Base-by-base conservation (phyloP, 176 grass and related monocot species). In the Carex parvula region DNA sequence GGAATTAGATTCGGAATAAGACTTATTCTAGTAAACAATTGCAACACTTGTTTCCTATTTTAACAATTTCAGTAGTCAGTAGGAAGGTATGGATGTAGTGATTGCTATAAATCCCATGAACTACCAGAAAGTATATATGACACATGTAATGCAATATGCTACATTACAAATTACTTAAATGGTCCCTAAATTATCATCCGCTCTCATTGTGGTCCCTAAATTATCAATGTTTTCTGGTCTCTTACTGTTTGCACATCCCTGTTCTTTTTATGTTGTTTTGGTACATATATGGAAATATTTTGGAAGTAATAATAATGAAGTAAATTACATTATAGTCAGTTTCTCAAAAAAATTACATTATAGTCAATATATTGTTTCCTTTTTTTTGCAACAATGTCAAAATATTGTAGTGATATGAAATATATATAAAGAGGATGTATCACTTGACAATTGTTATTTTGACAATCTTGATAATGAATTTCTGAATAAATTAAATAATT, bases 201-300 rank as follows among this genome's bases (percentile, higher is more conserved):
- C 12, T 76, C 13, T 76, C 72, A 76, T n/a, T 16, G 48, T 76
- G 72, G 72, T 76, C 72, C 48, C 44, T 75, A 29, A 55, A 30
- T 76, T 30, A 22, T 54, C 72, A 55, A 7, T 30, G 22, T 76
- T 72, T 72, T 72, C 22, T 11, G 21, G 22, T 76, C 46, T 76
- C 72, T 55, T 53, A 55, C 20, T 52, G 14, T 52, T 24, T 74
- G 41, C 39, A 22, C 70, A 48, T n/a, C n/a, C n/a, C n/a, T 74
- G 70, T 74, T 74, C 70, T 22, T 73, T 48, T 48, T 69, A 10
- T 74, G 42, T 48, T 73, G 6, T 7, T 68, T 69, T 55, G 48
- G 21, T 48, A 55, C 11, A 22, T 26, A 26, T 26, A 26, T 16
- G 30, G 3, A 55, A 76, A 30, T 50, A 50, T 50, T 50, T 50